Evolutionary conservation across 1,139 yeast genomes (phyloP).

Genomic region (Suhomyces wounanorum): DNA sequence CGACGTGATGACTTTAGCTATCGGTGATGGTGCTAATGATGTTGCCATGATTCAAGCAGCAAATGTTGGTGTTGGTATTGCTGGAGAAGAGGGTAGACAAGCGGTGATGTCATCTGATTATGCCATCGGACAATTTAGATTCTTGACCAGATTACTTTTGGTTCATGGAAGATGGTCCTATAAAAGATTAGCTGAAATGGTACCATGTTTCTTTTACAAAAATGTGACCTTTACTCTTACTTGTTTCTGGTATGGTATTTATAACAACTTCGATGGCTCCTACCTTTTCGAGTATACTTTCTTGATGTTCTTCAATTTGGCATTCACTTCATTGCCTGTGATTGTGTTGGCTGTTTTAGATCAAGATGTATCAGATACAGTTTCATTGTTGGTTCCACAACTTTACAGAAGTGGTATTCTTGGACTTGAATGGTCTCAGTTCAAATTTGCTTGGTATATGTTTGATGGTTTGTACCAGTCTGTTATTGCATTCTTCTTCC

Average conservation of each 20-base stretch:
- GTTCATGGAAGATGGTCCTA: constrained; percentile 71
- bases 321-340: constrained; percentile 64
- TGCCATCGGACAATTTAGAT: constrained; percentile 66
- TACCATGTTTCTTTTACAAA: constrained; percentile 65
- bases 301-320: constrained; percentile 66
- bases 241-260: constrained; percentile 63
- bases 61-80: constrained; percentile 66
- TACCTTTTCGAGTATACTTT: constrained; percentile 63
- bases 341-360: constrained; percentile 60
- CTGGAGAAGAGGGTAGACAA: constrained; percentile 70
- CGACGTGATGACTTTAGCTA: constrained; percentile 63
- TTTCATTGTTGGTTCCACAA: constrained; percentile 60
- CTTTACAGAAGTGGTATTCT: constrained; percentile 57
- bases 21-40: constrained; percentile 71
- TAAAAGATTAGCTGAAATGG: constrained; percentile 63
- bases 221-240: constrained; percentile 63
- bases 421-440: constrained; percentile 54
- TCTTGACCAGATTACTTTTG: constrained; percentile 51
- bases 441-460: constrained; percentile 58
- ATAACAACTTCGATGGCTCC: constrained; percentile 59
- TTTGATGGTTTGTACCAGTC: constrained; percentile 61
- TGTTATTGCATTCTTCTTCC: constrained; percentile 56
- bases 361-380: constrained; percentile 62
- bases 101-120: constrained; percentile 70
- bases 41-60: constrained; percentile 73